Conservation (phyloP, 495 filamentous ascomycete genomes). For the Sordaria brevicollis region DNA sequence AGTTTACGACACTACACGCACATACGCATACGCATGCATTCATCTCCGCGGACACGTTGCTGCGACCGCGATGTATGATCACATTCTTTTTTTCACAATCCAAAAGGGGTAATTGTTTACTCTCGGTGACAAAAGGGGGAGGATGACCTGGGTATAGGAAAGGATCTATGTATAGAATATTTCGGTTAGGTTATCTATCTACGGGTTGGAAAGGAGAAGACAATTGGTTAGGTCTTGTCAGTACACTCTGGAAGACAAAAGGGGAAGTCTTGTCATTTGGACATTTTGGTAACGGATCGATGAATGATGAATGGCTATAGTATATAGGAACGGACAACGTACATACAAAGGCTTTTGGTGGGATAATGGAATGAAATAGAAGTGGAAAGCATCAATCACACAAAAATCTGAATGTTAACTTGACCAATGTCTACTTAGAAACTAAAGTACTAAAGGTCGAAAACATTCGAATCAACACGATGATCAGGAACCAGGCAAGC, state of each 20-base stretch:
- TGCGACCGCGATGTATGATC: neutral
- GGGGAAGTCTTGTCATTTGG: neutral
- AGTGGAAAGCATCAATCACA: neutral
- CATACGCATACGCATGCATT: neutral
- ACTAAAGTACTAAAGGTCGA: neutral
- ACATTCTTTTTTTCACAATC: neutral
- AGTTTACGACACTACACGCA: neutral
- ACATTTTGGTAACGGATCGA: neutral
- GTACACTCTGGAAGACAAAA: neutral
- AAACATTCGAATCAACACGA: neutral
- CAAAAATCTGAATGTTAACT: neutral
- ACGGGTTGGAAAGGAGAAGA: neutral
- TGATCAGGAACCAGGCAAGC: neutral
- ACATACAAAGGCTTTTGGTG: neutral
- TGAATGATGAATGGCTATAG: neutral
- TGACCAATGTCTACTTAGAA: neutral
- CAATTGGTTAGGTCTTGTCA: neutral
- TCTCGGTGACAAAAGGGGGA: neutral
- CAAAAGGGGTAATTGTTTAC: neutral
- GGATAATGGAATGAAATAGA: neutral
- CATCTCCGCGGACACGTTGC: neutral
- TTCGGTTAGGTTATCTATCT: neutral
- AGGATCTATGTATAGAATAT: neutral
- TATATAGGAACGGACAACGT: neutral
- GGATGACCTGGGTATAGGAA: neutral